Conservation (phyloP, 2,329 filamentous ascomycete species). For the Esteya vermicola region DNA sequence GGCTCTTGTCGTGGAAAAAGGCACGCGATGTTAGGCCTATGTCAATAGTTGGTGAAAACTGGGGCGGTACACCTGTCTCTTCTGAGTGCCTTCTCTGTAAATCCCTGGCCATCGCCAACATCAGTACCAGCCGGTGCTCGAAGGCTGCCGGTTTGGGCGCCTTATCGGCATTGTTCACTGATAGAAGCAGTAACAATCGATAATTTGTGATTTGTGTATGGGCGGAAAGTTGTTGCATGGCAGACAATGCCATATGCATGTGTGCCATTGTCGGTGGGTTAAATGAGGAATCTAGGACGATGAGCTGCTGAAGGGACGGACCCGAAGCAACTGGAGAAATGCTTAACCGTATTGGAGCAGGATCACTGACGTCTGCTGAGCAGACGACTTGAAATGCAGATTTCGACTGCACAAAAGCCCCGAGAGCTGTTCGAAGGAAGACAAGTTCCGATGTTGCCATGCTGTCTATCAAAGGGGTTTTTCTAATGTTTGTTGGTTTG, state of each 20-base stretch:
- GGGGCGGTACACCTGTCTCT: constrained; percentile 11
- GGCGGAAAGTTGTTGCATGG: constrained; percentile 22
- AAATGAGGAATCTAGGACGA: constrained; percentile 54
- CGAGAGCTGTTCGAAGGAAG: constrained; percentile 29
- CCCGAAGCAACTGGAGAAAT: constrained; percentile 1
- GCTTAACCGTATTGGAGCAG: constrained; percentile 2
- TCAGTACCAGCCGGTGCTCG: constrained; percentile 53
- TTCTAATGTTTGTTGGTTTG: too few species aligned
- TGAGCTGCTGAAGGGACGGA: constrained; percentile 18
- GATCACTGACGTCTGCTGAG: constrained; percentile 17
- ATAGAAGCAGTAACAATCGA: constrained; percentile 43
- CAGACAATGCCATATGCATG: constrained; percentile 38
- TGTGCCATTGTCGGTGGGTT: constrained; percentile 54
- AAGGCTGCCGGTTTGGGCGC: constrained; percentile 53
- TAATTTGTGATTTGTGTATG: constrained; percentile 8
- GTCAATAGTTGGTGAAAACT: constrained; percentile 28
- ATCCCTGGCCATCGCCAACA: constrained; percentile 53
- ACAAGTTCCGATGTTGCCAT: constrained; percentile 13
- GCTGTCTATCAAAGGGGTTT: too few species aligned
- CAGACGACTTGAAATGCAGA: constrained; percentile 30
- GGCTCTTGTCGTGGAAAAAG: constrained; percentile 61
- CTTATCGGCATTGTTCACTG: constrained; percentile 54
- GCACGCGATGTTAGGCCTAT: constrained; percentile 57
- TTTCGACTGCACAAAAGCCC: constrained; percentile 26
- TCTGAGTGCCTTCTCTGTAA: constrained; percentile 22